Conservation (phyloP, 768 basidiomycete species). For the Lactifluus pinguis region DNA sequence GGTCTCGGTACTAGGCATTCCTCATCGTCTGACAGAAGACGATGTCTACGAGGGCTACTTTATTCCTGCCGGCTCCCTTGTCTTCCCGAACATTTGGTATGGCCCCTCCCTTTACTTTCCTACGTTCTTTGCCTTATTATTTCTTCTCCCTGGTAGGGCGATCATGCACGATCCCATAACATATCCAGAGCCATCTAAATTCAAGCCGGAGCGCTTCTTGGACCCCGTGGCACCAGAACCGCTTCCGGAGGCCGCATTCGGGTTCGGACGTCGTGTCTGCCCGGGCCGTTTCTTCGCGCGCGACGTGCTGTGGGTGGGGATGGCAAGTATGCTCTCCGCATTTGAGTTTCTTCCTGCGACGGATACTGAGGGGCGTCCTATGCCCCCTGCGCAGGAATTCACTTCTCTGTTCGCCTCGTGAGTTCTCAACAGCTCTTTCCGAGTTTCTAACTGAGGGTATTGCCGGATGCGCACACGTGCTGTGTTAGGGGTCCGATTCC, state of each 20-base stretch:
- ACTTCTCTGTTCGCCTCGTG: not conserved
- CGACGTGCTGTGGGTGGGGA: not conserved
- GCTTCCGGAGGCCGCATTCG: not conserved
- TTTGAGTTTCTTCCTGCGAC: constrained; percentile 10
- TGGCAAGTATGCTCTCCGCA: constrained; percentile 6
- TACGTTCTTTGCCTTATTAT: not conserved
- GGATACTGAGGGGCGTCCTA: not conserved
- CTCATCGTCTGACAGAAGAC: not conserved
- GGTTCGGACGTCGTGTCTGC: constrained; percentile 9
- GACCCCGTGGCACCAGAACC: not conserved
- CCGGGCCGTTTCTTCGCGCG: constrained; percentile 9
- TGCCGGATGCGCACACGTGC: not conserved
- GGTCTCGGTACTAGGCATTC: not conserved
- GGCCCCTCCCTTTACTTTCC: not conserved
- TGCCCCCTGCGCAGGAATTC: not conserved
- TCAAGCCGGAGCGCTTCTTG: constrained; percentile 11
- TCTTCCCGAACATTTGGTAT: constrained; percentile 7
- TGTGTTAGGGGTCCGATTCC: constrained; percentile 5
- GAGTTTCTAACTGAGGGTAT: not conserved
- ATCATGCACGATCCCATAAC: constrained; percentile 1
- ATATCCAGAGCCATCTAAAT: constrained; percentile 1
- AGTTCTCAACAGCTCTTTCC: not conserved
- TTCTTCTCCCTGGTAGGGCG: not conserved
- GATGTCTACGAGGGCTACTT: constrained; percentile 10
- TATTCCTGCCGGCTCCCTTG: not conserved